Percentiles rank a stretch among this genome's conserved stretches.
These are phyloP conservation scores for Phaeotremella skinneri DNA, from an alignment of 768 basidiomycete species.

Conservation along the genomic window DNA sequence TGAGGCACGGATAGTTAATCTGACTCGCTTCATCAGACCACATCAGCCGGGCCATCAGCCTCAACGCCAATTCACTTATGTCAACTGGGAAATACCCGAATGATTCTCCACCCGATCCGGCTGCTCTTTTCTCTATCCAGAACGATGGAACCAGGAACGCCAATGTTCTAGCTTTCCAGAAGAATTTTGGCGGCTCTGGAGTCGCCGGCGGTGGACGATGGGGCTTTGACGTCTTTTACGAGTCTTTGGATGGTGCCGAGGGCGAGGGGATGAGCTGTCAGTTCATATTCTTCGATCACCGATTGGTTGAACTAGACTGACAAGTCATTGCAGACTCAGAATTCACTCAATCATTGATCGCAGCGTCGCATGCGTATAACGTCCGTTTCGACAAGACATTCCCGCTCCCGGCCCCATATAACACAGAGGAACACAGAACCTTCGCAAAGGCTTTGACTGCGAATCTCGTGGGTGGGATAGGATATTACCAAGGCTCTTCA, in stretches of 20 bases:
- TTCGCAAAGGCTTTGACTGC: constrained; percentile 89
- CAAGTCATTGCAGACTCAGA: constrained; percentile 57
- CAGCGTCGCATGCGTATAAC: constrained; percentile 63
- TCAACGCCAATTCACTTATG: constrained; percentile 60
- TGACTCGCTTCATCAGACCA: constrained; percentile 62
- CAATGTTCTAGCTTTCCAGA: constrained; percentile 85
- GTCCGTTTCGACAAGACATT: constrained; percentile 68
- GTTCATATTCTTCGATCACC: neutral
- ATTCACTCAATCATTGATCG: constrained; percentile 68
- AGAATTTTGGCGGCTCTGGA: constrained; percentile 67
- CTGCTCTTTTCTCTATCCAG: constrained; percentile 71
- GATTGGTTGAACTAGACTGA: neutral
- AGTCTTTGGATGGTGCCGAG: constrained; percentile 61
- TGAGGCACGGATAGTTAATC: too few species aligned
- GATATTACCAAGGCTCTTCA: constrained; percentile 89
- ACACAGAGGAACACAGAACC: constrained; percentile 58
- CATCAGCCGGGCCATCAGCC: constrained; percentile 63
- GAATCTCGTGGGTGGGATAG: constrained; percentile 86
- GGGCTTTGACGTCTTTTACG: constrained; percentile 85
- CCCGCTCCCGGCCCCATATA: constrained; percentile 62
- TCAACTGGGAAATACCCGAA: constrained; percentile 55
- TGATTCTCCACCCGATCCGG: constrained; percentile 66
- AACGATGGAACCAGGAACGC: constrained; percentile 69
- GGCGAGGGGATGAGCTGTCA: constrained; percentile 17
- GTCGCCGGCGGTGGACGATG: constrained; percentile 54